Base-by-base conservation (phyloP, 2,329 filamentous ascomycete species). In the Bipolaris gigantea region DNA sequence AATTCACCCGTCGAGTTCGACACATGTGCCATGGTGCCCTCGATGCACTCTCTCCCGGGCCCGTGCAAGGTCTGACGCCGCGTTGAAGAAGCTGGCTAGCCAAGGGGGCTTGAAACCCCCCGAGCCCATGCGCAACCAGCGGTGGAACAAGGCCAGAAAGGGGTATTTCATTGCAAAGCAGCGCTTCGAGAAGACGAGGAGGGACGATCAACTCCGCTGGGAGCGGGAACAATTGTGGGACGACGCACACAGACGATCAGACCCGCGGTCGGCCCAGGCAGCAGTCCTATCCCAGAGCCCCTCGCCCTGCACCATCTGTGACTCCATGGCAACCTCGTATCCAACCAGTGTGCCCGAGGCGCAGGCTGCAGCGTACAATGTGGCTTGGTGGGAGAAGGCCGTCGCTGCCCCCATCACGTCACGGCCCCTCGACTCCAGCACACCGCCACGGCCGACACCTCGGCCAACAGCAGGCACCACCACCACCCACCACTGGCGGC, bases 381-480 rank as follows among this genome's bases (percentile, higher is more conserved):
- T 53, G 21, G 47, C 63, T 21, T 70, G 67, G 66, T 71, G 66
- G 66, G 66, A 70, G 55, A 60, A 30, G 10, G 48, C 55, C 30
- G 56, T 55, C 25, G 57, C 27, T 30, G 27, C 35, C 11, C 56
- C 59, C 36, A 57, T 50, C n/a, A 40, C 30, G 27, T 52, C 56
- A 5, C 50, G 50, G 32, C 30, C 41, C 23, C 11, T 41, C 5
- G 32, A 48, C 16, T 44, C 50, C 5, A 45, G 39, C 18, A 57
- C 19, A 25, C 42, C 49, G 30, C 54, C 53, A 30, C 27, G 10
- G 27, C 27, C 27, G 11, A 10, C 27, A 10, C 30, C 33, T 30
- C 53, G 39, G 21, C 30, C 41, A 23, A 15, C 38, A 32, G 23
- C 38, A 33, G 49, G 40, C 43, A 44, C 23, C 33, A 27, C 27